These are phyloP conservation scores for Singerocomus rubriflavus DNA, from an alignment of 1,284 basidiomycete genomes.

Conservation along the genomic window DNA sequence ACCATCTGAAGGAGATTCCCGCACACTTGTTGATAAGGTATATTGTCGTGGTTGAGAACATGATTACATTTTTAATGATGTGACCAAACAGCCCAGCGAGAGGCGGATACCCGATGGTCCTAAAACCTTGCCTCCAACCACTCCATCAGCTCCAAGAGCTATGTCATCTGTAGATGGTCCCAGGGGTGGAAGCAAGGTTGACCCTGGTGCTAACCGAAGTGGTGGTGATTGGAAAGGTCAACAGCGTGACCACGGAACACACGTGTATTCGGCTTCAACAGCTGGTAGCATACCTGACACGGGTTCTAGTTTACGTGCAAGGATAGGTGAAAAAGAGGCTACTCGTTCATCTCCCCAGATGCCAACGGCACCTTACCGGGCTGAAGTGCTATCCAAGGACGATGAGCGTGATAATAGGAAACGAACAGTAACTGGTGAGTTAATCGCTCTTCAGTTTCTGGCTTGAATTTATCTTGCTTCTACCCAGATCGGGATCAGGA, in stretches of 20 bases:
- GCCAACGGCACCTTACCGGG: slow-evolving; percentile 40
- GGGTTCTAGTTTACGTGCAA: slow-evolving; percentile 53
- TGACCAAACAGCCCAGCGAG: slow-evolving; percentile 41
- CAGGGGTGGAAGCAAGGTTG: slow-evolving; percentile 37
- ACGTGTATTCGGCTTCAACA: slow-evolving; percentile 24
- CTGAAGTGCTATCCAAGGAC: slow-evolving; percentile 42
- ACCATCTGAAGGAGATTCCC: slow-evolving; percentile 41
- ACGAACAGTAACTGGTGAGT: slow-evolving; percentile 63
- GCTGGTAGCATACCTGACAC: slow-evolving; percentile 21
- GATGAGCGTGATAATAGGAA: slow-evolving; percentile 69
- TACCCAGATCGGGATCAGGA: slow-evolving; percentile 38
- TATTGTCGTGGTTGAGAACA: slow-evolving; percentile 9
- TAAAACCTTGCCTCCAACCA: slow-evolving; percentile 52
- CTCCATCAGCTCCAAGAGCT: slow-evolving; percentile 70
- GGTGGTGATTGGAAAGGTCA: slow-evolving; percentile 32
- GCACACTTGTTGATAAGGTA: slow-evolving; percentile 61
- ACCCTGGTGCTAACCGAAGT: slow-evolving; percentile 36
- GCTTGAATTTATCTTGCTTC: not conserved
- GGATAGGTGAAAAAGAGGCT: slow-evolving; percentile 60
- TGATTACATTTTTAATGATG: slow-evolving; percentile 5
- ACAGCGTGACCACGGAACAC: slow-evolving; percentile 32
- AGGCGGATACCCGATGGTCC: slow-evolving; percentile 58
- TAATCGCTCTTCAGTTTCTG: not conserved
- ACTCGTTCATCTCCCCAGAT: slow-evolving; percentile 39
- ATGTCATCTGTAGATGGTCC: slow-evolving; percentile 50